Evolutionary conservation across 2,329 filamentous ascomycete genomes (phyloP).

Genomic region (Gliomastix tumulicola): DNA sequence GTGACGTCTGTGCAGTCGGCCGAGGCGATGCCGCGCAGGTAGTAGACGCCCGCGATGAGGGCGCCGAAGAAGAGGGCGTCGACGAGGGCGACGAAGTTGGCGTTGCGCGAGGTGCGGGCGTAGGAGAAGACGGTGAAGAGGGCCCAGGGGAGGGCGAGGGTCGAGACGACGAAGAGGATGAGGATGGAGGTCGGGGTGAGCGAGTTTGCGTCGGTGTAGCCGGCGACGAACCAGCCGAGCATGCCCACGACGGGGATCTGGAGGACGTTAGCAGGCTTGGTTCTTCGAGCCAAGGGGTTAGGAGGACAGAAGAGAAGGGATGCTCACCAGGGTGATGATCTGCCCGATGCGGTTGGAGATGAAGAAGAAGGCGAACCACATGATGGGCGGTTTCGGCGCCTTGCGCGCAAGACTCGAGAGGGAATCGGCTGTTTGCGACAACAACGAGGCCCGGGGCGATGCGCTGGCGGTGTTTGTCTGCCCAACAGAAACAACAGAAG

Average conservation of each 20-base stretch:
- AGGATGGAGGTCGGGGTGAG: constrained; percentile 58
- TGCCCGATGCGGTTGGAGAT: constrained; percentile 55
- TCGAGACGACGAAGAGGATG: constrained; percentile 60
- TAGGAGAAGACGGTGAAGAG: constrained; percentile 61
- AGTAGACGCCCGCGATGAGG: constrained; percentile 56
- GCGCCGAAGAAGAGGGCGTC: constrained; percentile 57
- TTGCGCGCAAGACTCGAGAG: no score
- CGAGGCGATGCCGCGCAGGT: constrained; percentile 49
- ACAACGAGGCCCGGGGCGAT: no score
- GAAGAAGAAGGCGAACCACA: constrained; percentile 59
- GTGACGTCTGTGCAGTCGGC: constrained; percentile 62
- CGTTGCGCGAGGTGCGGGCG: constrained; percentile 53
- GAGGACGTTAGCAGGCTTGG: neutral
- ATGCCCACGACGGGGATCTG: constrained; percentile 61
- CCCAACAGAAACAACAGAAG: no score
- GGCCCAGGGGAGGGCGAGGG: constrained; percentile 56
- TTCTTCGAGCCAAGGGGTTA: neutral
- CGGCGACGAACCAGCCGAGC: constrained; percentile 59
- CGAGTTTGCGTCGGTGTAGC: constrained; percentile 47
- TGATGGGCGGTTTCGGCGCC: constrained; percentile 24
- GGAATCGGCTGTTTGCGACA: no score
- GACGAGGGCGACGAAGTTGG: constrained; percentile 52
- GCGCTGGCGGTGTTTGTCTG: no score
- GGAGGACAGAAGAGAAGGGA: neutral
- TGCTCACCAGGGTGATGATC: constrained; percentile 54